These are phyloP conservation scores for Phytophthora crassamura DNA, from an alignment of 352 stramenopile genomes.

Conservation along the genomic window DNA sequence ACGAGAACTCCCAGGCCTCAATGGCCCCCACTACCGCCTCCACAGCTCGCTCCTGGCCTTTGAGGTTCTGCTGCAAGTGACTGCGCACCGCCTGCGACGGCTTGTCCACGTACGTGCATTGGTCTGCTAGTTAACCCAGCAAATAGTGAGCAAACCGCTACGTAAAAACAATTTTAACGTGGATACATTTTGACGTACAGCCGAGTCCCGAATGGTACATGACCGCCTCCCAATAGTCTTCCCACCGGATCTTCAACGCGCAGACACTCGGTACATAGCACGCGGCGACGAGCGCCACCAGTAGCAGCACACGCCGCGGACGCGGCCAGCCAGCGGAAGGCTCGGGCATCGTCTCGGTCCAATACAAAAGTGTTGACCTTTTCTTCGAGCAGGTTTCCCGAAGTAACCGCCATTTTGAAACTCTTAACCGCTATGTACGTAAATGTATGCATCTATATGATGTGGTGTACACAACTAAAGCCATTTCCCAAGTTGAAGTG, in stretches of 20 bases:
- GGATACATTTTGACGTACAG: slow-evolving; percentile 43
- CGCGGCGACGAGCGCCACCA: slow-evolving; percentile 24
- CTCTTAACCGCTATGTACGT: neutral
- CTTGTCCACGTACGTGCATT: slow-evolving; percentile 78
- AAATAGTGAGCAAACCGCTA: slow-evolving; percentile 8
- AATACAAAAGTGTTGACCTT: slow-evolving; percentile 18
- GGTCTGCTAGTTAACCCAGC: slow-evolving; percentile 42
- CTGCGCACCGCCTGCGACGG: slow-evolving; percentile 61
- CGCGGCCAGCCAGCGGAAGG: neutral
- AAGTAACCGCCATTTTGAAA: neutral
- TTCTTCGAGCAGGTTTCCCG: too few species aligned
- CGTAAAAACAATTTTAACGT: neutral
- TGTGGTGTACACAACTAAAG: neutral
- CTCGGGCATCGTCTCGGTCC: slow-evolving; percentile 9
- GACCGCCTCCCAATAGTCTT: slow-evolving; percentile 48
- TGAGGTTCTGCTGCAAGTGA: slow-evolving; percentile 64
- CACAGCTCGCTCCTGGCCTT: slow-evolving; percentile 68
- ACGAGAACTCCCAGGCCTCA: slow-evolving; percentile 88
- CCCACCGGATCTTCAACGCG: slow-evolving; percentile 31
- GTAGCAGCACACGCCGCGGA: slow-evolving; percentile 7
- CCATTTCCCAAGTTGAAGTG: slow-evolving; percentile 27
- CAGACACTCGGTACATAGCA: slow-evolving; percentile 5
- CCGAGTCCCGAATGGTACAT: slow-evolving; percentile 59
- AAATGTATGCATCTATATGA: too few species aligned
- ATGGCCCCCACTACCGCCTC: slow-evolving; percentile 74